phyloP scores from a whole-genome alignment of 2,329 filamentous ascomycete genomes.

The Fusarium ambrosium region DNA sequence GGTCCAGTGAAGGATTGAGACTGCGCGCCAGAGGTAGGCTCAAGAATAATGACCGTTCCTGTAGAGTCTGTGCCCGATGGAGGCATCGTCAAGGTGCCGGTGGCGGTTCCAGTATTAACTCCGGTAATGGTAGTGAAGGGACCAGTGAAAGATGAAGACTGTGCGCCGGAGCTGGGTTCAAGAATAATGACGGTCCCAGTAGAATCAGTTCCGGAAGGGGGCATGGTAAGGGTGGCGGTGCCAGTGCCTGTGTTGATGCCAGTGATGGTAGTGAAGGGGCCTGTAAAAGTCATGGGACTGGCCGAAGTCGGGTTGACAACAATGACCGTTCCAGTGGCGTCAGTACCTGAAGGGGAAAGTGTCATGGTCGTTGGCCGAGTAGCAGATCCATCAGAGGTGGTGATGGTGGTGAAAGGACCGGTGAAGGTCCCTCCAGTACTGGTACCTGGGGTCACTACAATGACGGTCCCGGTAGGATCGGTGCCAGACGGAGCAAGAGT shows the following conservation, averaged over 20 bases:
- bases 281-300: neutral
- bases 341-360: neutral
- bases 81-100: neutral
- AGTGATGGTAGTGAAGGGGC: neutral
- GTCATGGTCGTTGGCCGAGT: neutral
- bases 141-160: neutral
- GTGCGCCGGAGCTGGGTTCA: neutral
- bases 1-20: neutral
- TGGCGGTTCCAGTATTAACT: neutral
- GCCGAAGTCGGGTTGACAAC: neutral
- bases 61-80: neutral
- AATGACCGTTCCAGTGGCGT: neutral
- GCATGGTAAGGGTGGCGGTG: neutral
- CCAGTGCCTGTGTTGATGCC: neutral
- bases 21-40: neutral
- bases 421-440: neutral
- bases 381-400: neutral
- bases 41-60: neutral
- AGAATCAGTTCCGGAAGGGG: neutral
- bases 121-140: neutral
- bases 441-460: neutral
- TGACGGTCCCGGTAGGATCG: neutral
- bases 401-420: neutral
- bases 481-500: neutral
- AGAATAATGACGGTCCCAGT: neutral